phyloP scores from a whole-genome alignment of 371 early-diverging fungal genomes.

The Chytridium lagenaria region DNA sequence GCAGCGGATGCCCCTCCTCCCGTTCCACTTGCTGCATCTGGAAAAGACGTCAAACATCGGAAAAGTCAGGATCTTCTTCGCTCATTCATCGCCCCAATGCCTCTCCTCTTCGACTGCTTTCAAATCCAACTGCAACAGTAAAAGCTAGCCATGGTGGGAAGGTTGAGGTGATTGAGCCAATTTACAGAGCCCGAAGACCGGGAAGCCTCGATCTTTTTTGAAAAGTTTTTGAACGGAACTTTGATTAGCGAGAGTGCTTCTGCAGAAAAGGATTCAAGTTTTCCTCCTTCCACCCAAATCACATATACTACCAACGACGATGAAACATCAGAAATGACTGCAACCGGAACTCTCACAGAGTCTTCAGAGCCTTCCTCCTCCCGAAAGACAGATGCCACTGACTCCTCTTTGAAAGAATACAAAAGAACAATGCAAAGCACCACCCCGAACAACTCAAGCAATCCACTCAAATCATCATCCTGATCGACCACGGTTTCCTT shows the following conservation, averaged over 20 bases:
- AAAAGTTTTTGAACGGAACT: conserved; percentile 3
- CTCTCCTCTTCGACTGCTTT: neutral
- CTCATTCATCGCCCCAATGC: neutral
- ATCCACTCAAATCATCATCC: too few relatives aligned
- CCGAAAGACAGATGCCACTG: too few relatives aligned
- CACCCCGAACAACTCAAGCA: too few relatives aligned
- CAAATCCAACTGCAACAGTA: neutral
- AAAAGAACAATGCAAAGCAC: too few relatives aligned
- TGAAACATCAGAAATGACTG: too few relatives aligned
- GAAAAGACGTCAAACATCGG: conserved; percentile 1
- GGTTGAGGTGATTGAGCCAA: neutral
- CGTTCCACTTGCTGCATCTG: neutral
- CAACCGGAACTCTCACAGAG: too few relatives aligned
- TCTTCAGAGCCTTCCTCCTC: too few relatives aligned
- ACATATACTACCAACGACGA: too few relatives aligned
- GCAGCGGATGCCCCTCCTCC: neutral
- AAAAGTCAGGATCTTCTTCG: neutral
- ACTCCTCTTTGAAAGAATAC: too few relatives aligned
- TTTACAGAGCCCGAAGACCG: neutral
- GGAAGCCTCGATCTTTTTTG: neutral
- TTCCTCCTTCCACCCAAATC: neutral
- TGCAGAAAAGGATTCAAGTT: neutral
- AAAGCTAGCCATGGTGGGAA: too few relatives aligned
- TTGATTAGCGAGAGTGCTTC: neutral
- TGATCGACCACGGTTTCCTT: too few relatives aligned